These are phyloP conservation scores for Fusarium protoensiforme DNA, from an alignment of 2,329 filamentous ascomycete species.

Conservation along the genomic window DNA sequence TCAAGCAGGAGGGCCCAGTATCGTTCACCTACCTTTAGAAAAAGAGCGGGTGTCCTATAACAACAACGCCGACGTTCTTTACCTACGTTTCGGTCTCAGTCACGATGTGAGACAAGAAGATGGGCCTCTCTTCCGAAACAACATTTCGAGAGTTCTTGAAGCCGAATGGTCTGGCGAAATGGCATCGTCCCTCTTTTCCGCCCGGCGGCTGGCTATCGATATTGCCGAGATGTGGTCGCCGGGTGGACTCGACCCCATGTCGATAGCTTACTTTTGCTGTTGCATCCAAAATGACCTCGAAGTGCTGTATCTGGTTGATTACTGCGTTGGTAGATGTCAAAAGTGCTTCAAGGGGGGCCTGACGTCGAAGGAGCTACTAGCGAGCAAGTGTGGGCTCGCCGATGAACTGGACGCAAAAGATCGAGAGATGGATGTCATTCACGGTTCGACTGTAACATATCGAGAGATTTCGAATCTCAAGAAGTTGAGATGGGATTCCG, in stretches of 20 bases:
- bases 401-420: not conserved
- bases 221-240: not conserved
- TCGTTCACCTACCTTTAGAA: not conserved
- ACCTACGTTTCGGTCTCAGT: not conserved
- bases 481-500: not conserved
- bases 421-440: not conserved
- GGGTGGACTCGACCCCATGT: not conserved
- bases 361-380: not conserved
- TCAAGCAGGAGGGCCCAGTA: not conserved
- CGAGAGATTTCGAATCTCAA: not conserved
- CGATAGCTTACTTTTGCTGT: not conserved
- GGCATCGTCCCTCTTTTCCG: not conserved
- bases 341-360: not conserved
- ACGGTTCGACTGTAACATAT: not conserved
- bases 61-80: not conserved
- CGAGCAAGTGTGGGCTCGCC: not conserved
- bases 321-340: not conserved
- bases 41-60: not conserved
- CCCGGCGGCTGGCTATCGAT: not conserved
- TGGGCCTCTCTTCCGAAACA: not conserved
- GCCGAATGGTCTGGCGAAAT: not conserved
- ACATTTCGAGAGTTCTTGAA: not conserved
- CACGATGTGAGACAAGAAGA: not conserved
- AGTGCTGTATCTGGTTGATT: not conserved
- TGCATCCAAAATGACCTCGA: not conserved